These are phyloP conservation scores for Neopestalotiopsis rosae DNA, from an alignment of 2,329 filamentous ascomycete species.

Conservation along the genomic window DNA sequence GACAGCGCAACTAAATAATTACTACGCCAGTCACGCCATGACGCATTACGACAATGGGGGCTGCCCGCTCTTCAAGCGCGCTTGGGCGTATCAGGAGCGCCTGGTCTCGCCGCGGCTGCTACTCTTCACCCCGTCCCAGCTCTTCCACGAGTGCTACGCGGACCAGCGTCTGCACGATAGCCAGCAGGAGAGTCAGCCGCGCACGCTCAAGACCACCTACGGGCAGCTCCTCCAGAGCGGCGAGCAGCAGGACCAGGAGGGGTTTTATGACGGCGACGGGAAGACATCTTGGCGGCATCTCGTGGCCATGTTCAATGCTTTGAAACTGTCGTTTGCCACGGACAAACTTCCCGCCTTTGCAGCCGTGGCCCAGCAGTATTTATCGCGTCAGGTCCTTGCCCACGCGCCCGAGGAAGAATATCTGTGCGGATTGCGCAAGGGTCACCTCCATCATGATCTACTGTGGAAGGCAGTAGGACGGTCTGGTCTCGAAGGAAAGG, in stretches of 20 bases:
- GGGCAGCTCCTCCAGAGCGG: background rate
- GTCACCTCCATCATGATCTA: background rate
- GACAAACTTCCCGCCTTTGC: background rate
- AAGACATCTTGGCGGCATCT: background rate
- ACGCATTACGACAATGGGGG: background rate
- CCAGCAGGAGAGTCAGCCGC: background rate
- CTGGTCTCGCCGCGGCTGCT: background rate
- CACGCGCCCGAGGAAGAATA: background rate
- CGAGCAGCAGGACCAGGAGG: background rate
- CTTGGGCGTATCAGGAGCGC: background rate
- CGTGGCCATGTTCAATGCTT: background rate
- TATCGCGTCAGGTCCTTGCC: background rate
- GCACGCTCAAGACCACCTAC: background rate
- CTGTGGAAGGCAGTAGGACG: background rate
- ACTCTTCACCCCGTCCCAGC: background rate
- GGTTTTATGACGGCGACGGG: no score
- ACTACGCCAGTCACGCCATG: background rate
- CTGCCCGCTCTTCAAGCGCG: background rate
- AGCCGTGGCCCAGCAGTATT: background rate
- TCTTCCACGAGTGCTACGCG: background rate
- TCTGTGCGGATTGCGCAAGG: background rate
- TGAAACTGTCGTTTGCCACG: background rate
- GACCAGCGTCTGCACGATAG: background rate
- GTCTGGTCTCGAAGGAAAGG: no score
- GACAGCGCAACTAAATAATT: background rate